These are phyloP conservation scores for Cryptococcus sp. DNA, from an alignment of 1,284 basidiomycete genomes.

Conservation along the genomic window DNA sequence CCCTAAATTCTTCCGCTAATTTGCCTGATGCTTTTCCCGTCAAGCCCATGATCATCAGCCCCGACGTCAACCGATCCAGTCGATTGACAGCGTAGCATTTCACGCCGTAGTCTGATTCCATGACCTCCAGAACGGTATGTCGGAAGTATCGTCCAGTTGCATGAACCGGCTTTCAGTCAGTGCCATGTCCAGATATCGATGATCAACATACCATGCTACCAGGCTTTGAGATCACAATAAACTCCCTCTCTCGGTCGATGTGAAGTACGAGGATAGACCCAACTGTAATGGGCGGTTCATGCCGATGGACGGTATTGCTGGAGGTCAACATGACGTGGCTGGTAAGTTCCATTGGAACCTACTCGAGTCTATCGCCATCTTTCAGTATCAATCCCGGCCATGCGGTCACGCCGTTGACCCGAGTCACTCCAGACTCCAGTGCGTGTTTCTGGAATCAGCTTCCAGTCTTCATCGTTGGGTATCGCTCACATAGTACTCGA, in stretches of 20 bases:
- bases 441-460: constrained; percentile 65
- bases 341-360: no score
- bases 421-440: constrained; percentile 88
- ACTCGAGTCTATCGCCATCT: constrained; percentile 90
- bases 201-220: constrained; percentile 72
- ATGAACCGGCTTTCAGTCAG: constrained; percentile 67
- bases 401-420: constrained; percentile 81
- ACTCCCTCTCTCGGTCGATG: constrained; percentile 70
- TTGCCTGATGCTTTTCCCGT: constrained; percentile 65
- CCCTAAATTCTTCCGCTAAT: constrained; percentile 75
- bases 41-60: constrained; percentile 90
- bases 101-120: constrained; percentile 78
- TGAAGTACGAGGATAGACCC: constrained; percentile 76
- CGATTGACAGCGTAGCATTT: constrained; percentile 90
- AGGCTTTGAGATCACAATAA: constrained; percentile 91
- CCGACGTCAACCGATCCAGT: constrained; percentile 89
- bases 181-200: neutral
- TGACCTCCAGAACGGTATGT: constrained; percentile 81
- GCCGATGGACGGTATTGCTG: constrained; percentile 89
- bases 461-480: neutral
- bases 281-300: constrained; percentile 91
- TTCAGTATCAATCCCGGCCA: constrained; percentile 71
- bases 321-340: constrained; percentile 4
- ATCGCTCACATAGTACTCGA: constrained; percentile 79
- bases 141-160: constrained; percentile 81